These are phyloP conservation scores for Phytopythium aichiense DNA, from an alignment of 352 stramenopile genomes.

Conservation along the genomic window DNA sequence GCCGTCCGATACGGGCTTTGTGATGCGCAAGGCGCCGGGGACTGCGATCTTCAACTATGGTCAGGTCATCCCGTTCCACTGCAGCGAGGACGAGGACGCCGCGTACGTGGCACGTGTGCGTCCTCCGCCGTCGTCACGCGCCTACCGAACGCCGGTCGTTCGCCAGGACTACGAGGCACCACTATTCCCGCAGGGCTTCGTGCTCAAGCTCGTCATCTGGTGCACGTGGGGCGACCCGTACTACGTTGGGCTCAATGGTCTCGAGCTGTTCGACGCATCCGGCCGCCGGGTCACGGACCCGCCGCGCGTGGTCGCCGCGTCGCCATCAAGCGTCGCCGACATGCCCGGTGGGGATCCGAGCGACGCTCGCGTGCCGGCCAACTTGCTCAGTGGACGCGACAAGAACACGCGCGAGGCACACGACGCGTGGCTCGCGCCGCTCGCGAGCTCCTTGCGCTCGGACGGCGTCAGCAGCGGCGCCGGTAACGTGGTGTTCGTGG, in stretches of 20 bases:
- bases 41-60: slow-evolving; percentile 65
- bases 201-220: slow-evolving; percentile 84
- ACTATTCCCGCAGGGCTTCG: slow-evolving; percentile 76
- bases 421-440: slow-evolving; percentile 67
- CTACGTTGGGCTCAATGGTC: slow-evolving; percentile 75
- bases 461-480: slow-evolving; percentile 3
- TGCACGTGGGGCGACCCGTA: slow-evolving; percentile 83
- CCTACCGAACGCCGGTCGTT: slow-evolving; percentile 74
- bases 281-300: slow-evolving; percentile 34
- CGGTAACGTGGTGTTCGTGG: slow-evolving; percentile 70
- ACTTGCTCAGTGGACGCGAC: slow-evolving; percentile 57
- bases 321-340: slow-evolving; percentile 57
- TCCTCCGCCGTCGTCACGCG: slow-evolving; percentile 32
- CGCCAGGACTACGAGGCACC: slow-evolving; percentile 86
- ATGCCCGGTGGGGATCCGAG: slow-evolving; percentile 19
- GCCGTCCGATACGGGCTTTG: slow-evolving; percentile 42
- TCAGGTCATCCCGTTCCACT: slow-evolving; percentile 48
- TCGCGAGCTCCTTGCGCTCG: slow-evolving; percentile 63
- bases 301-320: slow-evolving; percentile 39
- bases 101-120: slow-evolving; percentile 35
- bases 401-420: slow-evolving; percentile 77
- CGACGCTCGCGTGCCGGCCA: slow-evolving; percentile 49
- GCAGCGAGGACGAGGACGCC: slow-evolving; percentile 7
- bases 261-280: slow-evolving; percentile 73
- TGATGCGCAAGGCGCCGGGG: slow-evolving; percentile 81